phyloP scores from a whole-genome alignment of 2,329 filamentous ascomycete genomes.

The Aspergillus fumigatiaffinis region DNA sequence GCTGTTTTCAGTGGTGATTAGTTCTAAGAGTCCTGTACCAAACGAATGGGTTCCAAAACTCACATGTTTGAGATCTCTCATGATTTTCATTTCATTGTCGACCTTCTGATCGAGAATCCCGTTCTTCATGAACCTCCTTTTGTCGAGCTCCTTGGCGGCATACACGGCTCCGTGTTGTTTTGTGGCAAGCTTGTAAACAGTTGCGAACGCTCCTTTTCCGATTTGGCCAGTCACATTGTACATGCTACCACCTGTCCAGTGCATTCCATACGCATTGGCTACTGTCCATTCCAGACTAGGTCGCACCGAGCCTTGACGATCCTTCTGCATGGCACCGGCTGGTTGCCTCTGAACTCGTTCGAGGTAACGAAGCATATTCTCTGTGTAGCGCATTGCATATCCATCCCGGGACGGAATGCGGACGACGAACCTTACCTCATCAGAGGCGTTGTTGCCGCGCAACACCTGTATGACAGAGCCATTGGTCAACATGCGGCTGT shows the following conservation, averaged over 20 bases:
- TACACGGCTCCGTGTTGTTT: slow-evolving; percentile 79
- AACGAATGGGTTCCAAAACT: slow-evolving; percentile 30
- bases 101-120: slow-evolving; percentile 85
- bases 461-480: slow-evolving; percentile 71
- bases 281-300: slow-evolving; percentile 32
- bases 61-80: slow-evolving; percentile 79
- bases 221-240: slow-evolving; percentile 82
- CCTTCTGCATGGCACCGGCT: slow-evolving; percentile 18
- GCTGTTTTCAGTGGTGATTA: slow-evolving; percentile 42
- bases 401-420: slow-evolving; percentile 75
- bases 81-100: slow-evolving; percentile 96
- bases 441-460: slow-evolving; percentile 43
- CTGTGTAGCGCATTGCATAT: slow-evolving; percentile 61
- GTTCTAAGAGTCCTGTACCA: background rate
- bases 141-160: slow-evolving; percentile 93
- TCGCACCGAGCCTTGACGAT: slow-evolving; percentile 21
- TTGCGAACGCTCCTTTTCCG: slow-evolving; percentile 92
- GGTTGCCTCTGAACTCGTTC: slow-evolving; percentile 26
- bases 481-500: slow-evolving; percentile 63
- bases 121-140: slow-evolving; percentile 88
- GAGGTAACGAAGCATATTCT: slow-evolving; percentile 69
- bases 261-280: slow-evolving; percentile 59
- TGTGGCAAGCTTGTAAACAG: slow-evolving; percentile 83
- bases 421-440: slow-evolving; percentile 77
- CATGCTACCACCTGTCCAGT: slow-evolving; percentile 72